Percentiles rank a stretch among this genome's conserved stretches.
phyloP scores from a whole-genome alignment of 345 rosid species.

The Acer saccharum region DNA sequence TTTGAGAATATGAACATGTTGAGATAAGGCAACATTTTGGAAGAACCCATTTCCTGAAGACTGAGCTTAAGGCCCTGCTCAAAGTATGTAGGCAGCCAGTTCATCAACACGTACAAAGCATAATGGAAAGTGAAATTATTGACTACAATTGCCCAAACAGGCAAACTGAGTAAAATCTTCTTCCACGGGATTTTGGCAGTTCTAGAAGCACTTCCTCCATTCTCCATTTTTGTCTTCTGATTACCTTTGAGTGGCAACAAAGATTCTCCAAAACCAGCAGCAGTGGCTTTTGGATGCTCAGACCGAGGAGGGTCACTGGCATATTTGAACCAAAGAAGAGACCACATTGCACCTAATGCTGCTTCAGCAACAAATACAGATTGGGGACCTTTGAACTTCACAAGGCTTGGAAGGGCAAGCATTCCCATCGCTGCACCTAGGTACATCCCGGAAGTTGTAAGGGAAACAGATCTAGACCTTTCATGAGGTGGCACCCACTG shows the following conservation, averaged over 20 bases:
- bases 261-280: constrained; percentile 84
- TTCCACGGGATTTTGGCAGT: constrained; percentile 82
- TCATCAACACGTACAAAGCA: constrained; percentile 91
- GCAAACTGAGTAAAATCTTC: constrained; percentile 66
- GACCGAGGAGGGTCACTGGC: constrained; percentile 92
- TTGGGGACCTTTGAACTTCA: constrained; percentile 82
- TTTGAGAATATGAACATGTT: constrained; percentile 97
- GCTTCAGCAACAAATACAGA: constrained; percentile 93
- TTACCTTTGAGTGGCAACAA: constrained; percentile 61
- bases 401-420: constrained; percentile 88
- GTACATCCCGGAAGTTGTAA: constrained; percentile 97
- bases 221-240: constrained; percentile 64
- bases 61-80: constrained; percentile 89
- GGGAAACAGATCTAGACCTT: constrained; percentile 93
- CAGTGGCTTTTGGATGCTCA: constrained; percentile 87
- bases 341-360: constrained; percentile 81
- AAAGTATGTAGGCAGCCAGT: constrained; percentile 94
- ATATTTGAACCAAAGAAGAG: constrained; percentile 77
- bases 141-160: constrained; percentile 92
- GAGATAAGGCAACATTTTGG: constrained; percentile 96
- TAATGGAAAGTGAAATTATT: constrained; percentile 97
- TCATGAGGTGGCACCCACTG: constrained; percentile 99
- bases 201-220: constrained; percentile 47
- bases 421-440: constrained; percentile 96
- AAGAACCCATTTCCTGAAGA: constrained; percentile 95